phyloP scores from a whole-genome alignment of 345 rosid genomes.

The Euphorbia tirucalli region DNA sequence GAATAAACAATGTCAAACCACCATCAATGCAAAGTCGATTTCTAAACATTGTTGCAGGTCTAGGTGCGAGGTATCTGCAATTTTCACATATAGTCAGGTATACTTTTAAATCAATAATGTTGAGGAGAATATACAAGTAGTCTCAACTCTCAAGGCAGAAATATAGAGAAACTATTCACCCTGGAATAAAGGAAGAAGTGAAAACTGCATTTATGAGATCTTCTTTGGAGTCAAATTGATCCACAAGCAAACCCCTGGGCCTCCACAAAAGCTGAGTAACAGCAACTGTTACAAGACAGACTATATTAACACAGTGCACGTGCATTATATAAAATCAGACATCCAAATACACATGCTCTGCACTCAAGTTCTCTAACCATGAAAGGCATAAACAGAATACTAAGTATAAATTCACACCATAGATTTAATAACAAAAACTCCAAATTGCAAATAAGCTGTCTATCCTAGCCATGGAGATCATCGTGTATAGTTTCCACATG shows the following conservation, averaged over 20 bases:
- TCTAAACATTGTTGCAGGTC: constrained; percentile 82
- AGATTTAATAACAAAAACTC: background rate
- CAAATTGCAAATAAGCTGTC: background rate
- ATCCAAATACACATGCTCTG: constrained; percentile 17
- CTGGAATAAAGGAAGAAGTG: constrained; percentile 91
- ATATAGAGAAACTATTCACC: constrained; percentile 39
- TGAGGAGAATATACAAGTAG: background rate
- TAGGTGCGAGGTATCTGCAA: constrained; percentile 88
- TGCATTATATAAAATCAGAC: background rate
- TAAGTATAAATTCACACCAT: background rate
- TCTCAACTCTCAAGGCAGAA: background rate
- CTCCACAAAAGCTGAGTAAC: constrained; percentile 93
- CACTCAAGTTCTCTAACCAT: constrained; percentile 1
- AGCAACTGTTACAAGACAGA: constrained; percentile 59
- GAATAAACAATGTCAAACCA: constrained; percentile 91
- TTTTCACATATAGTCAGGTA: constrained; percentile 58
- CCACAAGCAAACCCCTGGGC: constrained; percentile 88
- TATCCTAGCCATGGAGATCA: background rate
- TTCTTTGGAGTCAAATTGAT: constrained; percentile 89
- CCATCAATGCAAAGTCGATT: constrained; percentile 90
- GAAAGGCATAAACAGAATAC: background rate
- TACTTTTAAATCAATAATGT: constrained; percentile 20
- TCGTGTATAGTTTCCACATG: background rate
- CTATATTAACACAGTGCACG: constrained; percentile 10
- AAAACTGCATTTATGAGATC: constrained; percentile 85